Evolutionary conservation across 2,329 filamentous ascomycete genomes (phyloP).

Genomic region (Ascochyta clinopodiicola): DNA sequence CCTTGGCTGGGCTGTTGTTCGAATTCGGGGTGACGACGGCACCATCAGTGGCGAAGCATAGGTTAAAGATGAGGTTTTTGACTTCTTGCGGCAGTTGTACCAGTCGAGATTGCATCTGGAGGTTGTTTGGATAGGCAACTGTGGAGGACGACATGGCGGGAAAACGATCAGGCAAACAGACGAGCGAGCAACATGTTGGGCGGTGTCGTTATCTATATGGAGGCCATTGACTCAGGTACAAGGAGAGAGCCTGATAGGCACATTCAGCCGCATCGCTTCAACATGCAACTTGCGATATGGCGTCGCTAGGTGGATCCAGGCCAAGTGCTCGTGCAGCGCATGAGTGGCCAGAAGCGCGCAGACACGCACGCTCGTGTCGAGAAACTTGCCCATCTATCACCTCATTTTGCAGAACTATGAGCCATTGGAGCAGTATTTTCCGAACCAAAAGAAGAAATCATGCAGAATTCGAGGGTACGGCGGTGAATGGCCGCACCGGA

Average conservation of each 20-base stretch:
- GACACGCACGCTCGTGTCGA: constrained; percentile 1
- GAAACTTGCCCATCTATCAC: not conserved
- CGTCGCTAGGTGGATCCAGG: constrained; percentile 3
- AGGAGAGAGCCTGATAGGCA: constrained; percentile 3
- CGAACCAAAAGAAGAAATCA: not conserved
- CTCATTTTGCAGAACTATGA: constrained; percentile 9
- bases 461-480: constrained; percentile 1
- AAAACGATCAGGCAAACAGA: not conserved
- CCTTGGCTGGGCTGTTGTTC: not conserved
- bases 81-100: constrained; percentile 44
- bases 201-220: constrained; percentile 8
- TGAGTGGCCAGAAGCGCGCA: constrained; percentile 4
- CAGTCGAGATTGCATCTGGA: constrained; percentile 42
- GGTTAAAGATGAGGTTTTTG: constrained; percentile 41
- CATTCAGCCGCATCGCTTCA: constrained; percentile 7
- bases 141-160: constrained; percentile 14
- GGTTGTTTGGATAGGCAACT: constrained; percentile 25
- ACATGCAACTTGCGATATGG: constrained; percentile 4
- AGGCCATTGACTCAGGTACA: constrained; percentile 10
- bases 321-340: not conserved
- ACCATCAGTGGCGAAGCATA: constrained; percentile 33
- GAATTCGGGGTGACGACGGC: constrained; percentile 36
- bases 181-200: not conserved
- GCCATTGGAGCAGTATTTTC: constrained; percentile 5
- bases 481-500: constrained; percentile 9